A percentile compares a stretch with the other conserved stretches of the same genome.
Evolutionary conservation across 345 rosid genomes (phyloP).

Genomic region (Lumnitzera littorea): DNA sequence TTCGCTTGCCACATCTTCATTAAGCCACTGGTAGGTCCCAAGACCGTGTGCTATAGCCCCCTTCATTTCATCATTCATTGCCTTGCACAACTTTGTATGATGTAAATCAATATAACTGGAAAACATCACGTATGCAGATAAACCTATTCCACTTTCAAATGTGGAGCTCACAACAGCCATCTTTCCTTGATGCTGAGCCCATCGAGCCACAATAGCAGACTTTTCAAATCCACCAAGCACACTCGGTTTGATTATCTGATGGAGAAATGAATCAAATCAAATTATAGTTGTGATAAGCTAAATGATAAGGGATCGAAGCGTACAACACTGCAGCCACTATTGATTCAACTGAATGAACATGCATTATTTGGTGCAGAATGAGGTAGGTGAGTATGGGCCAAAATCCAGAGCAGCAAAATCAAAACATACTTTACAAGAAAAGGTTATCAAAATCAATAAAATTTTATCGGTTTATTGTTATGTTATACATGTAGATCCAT

Average conservation of each 20-base stretch:
- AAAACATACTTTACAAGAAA: too few relatives aligned
- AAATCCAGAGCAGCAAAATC: too few relatives aligned
- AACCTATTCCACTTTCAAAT: constrained; percentile 75
- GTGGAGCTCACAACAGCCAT: constrained; percentile 86
- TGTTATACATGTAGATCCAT: too few relatives aligned
- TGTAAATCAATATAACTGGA: constrained; percentile 65
- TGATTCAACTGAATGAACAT: too few relatives aligned
- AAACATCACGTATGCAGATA: constrained; percentile 64
- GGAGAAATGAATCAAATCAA: not conserved
- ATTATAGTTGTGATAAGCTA: too few relatives aligned
- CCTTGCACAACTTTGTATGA: constrained; percentile 33
- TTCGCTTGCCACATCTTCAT: constrained; percentile 59
- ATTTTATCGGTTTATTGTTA: too few relatives aligned
- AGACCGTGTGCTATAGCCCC: constrained; percentile 78
- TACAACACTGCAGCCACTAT: too few relatives aligned
- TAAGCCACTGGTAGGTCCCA: constrained; percentile 86
- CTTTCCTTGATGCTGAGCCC: constrained; percentile 84
- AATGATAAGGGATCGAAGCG: too few relatives aligned
- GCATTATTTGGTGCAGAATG: too few relatives aligned
- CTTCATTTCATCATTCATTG: constrained; percentile 25
- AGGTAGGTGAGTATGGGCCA: too few relatives aligned
- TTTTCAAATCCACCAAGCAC: constrained; percentile 89
- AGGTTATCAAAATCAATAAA: too few relatives aligned
- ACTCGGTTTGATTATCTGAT: constrained; percentile 86
- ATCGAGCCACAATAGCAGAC: constrained; percentile 61